Evolutionary conservation across 2,329 filamentous ascomycete genomes (phyloP).

Genomic region (Diaporthe sp.): DNA sequence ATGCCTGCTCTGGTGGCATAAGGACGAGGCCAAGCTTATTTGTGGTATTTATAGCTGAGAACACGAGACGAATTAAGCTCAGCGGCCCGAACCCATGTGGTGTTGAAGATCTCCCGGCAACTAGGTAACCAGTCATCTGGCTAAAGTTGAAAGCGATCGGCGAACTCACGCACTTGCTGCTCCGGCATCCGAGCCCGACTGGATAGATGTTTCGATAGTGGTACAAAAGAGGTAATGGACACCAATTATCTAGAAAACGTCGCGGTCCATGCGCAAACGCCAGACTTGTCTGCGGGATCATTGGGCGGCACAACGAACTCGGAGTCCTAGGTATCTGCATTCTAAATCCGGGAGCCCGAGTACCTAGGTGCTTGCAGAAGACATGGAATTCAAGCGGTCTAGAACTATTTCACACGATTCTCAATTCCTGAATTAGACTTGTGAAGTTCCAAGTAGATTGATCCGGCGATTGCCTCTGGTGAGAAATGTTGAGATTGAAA

Average conservation of each 20-base stretch:
- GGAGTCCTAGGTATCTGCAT: neutral
- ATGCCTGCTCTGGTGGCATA: neutral
- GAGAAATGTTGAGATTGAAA: neutral
- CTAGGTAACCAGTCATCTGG: neutral
- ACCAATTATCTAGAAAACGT: no score
- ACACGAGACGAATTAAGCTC: neutral
- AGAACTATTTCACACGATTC: neutral
- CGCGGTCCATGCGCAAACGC: neutral
- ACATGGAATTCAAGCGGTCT: neutral
- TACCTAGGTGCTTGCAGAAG: no score
- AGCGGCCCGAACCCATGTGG: neutral
- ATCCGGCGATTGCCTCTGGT: neutral
- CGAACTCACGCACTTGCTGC: neutral
- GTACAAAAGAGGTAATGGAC: no score
- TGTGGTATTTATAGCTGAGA: neutral
- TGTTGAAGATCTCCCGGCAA: neutral
- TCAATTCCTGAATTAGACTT: neutral
- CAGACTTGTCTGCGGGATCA: neutral
- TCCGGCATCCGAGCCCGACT: no score
- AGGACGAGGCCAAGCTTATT: neutral
- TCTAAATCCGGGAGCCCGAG: neutral
- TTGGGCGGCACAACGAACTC: neutral
- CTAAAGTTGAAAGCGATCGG: neutral
- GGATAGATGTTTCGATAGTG: no score
- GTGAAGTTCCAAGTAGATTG: neutral